Conservation (phyloP, 2,329 filamentous ascomycete species). For the Penicillium paneum region DNA sequence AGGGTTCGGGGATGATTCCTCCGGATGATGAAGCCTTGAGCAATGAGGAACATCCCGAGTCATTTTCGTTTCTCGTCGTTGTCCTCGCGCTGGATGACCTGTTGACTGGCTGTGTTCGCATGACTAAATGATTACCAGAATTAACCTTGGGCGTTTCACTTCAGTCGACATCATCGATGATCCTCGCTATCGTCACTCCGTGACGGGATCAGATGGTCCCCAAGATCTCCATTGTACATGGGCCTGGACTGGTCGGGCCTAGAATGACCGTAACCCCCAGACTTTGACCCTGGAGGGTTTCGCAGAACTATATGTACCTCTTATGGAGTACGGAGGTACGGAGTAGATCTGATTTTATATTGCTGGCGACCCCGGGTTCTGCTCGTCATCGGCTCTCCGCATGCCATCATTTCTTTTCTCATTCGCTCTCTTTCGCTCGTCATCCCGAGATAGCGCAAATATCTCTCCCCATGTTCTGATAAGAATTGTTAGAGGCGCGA, state of each 20-base stretch:
- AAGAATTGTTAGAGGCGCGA: slow-evolving; percentile 20
- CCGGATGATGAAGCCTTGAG: neutral
- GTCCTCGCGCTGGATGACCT: neutral
- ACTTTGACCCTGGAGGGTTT: neutral
- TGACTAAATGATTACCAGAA: slow-evolving; percentile 20
- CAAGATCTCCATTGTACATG: slow-evolving; percentile 7
- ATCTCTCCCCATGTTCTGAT: slow-evolving; percentile 1
- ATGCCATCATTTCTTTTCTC: slow-evolving; percentile 16
- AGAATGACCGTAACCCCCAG: neutral
- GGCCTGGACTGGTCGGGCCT: slow-evolving; percentile 5
- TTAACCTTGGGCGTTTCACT: slow-evolving; percentile 2
- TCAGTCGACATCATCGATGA: slow-evolving; percentile 29
- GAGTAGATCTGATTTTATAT: neutral
- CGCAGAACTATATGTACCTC: neutral
- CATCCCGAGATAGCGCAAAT: neutral
- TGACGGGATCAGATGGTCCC: slow-evolving; percentile 6
- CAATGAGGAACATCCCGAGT: neutral
- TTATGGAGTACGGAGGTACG: too few species aligned
- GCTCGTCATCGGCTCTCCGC: slow-evolving; percentile 9
- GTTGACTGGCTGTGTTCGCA: slow-evolving; percentile 7
- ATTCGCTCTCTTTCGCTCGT: slow-evolving; percentile 1
- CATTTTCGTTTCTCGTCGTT: slow-evolving; percentile 1
- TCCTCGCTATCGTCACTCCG: slow-evolving; percentile 16
- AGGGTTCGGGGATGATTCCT: neutral
- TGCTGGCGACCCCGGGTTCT: neutral